phyloP scores from a whole-genome alignment of 495 filamentous ascomycete genomes.

The Penicillium chermesinum region DNA sequence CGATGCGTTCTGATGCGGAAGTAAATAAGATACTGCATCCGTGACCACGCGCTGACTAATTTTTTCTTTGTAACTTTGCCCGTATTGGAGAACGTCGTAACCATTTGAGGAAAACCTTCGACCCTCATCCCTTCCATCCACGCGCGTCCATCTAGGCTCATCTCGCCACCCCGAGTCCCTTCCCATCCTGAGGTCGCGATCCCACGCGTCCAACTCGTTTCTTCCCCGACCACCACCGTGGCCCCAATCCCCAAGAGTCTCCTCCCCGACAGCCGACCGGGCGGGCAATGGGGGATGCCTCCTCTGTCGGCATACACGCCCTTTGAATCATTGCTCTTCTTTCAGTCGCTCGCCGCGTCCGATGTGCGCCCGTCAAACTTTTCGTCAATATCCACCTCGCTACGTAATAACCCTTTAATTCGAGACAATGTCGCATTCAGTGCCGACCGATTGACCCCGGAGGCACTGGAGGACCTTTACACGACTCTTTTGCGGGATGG shows the following conservation, averaged over 20 bases:
- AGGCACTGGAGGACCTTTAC: slow-evolving; percentile 74
- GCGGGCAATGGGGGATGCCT: slow-evolving; percentile 50
- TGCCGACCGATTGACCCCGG: slow-evolving; percentile 65
- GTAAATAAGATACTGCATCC: too few species aligned
- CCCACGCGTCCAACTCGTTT: not conserved
- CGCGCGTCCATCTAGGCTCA: not conserved
- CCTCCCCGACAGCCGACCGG: slow-evolving; percentile 39
- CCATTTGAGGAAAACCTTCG: not conserved
- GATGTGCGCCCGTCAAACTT: slow-evolving; percentile 64
- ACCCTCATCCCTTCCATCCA: not conserved
- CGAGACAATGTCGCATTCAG: slow-evolving; percentile 64
- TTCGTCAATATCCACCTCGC: slow-evolving; percentile 61
- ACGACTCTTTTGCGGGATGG: slow-evolving; percentile 72
- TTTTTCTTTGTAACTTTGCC: not conserved
- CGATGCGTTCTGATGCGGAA: too few species aligned
- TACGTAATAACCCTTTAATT: slow-evolving; percentile 66
- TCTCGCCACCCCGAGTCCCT: not conserved
- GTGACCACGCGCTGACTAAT: not conserved
- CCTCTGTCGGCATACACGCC: slow-evolving; percentile 66
- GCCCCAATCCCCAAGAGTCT: slow-evolving; percentile 37
- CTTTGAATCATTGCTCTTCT: slow-evolving; percentile 83
- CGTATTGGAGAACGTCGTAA: not conserved
- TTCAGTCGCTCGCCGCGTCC: slow-evolving; percentile 70
- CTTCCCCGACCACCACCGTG: slow-evolving; percentile 26
- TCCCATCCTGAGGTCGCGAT: not conserved